Percentiles rank a stretch among this genome's conserved stretches.
Conservation (phyloP, 1,284 basidiomycete species). For the Athelia sp. region DNA sequence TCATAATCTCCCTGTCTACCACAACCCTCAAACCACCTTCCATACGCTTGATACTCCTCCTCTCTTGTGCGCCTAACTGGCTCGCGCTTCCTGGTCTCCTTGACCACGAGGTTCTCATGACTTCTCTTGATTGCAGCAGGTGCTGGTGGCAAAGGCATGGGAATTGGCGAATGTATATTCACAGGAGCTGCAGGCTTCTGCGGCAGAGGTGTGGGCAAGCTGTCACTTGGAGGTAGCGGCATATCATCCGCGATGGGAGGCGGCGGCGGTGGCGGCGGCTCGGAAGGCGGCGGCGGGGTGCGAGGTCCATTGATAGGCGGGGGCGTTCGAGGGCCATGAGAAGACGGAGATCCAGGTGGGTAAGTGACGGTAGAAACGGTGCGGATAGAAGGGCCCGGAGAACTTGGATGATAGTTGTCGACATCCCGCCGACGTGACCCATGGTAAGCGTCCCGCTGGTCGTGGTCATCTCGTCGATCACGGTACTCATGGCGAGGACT, state of each 20-base stretch:
- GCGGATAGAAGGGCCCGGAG: slow-evolving; percentile 1
- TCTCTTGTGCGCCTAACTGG: slow-evolving; percentile 50
- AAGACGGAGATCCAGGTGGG: slow-evolving; percentile 2
- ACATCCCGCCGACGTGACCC: slow-evolving; percentile 5
- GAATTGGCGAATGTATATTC: slow-evolving; percentile 37
- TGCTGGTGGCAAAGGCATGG: slow-evolving; percentile 26
- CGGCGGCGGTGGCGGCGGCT: slow-evolving; percentile 13
- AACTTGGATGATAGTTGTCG: slow-evolving; percentile 1
- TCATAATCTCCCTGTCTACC: slow-evolving; percentile 78
- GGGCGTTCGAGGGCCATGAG: background rate
- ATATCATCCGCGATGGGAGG: slow-evolving; percentile 32
- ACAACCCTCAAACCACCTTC: slow-evolving; percentile 70
- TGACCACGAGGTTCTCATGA: slow-evolving; percentile 2
- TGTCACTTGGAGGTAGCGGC: slow-evolving; percentile 30
- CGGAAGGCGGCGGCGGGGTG: slow-evolving; percentile 15
- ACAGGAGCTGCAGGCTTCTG: slow-evolving; percentile 39
- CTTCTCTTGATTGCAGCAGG: background rate
- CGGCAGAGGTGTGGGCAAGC: slow-evolving; percentile 27
- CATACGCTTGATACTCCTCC: slow-evolving; percentile 64
- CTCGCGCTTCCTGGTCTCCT: slow-evolving; percentile 27
- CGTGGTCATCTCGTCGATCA: slow-evolving; percentile 9
- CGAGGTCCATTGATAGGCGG: background rate
- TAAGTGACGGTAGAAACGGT: slow-evolving; percentile 4
- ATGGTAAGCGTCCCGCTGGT: slow-evolving; percentile 6
- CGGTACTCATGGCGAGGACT: slow-evolving; percentile 1